Percentiles rank a stretch among this genome's conserved stretches.
phyloP scores from a whole-genome alignment of 2,329 filamentous ascomycete species.

The Zasmidium angulare region DNA sequence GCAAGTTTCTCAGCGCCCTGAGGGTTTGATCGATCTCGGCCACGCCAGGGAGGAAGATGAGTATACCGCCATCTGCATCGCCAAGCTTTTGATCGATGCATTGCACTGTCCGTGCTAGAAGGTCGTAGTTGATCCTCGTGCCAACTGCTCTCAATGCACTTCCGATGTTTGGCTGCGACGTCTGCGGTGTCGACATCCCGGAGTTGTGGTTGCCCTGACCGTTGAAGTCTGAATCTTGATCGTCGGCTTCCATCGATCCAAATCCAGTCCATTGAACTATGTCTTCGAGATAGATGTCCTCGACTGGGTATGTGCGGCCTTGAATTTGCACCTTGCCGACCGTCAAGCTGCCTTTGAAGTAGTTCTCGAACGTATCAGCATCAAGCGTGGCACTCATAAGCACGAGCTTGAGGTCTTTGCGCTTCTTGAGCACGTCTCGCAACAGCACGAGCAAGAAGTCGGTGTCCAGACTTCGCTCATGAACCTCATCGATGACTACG shows the following conservation, averaged over 20 bases:
- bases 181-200: slow-evolving; percentile 12
- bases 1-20: slow-evolving; percentile 63
- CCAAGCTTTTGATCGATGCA: slow-evolving; percentile 77
- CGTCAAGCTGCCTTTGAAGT: slow-evolving; percentile 60
- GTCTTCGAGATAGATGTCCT: slow-evolving; percentile 88
- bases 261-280: slow-evolving; percentile 79
- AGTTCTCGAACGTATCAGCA: slow-evolving; percentile 77
- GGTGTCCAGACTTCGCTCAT: slow-evolving; percentile 91
- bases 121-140: slow-evolving; percentile 85
- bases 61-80: slow-evolving; percentile 75
- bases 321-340: slow-evolving; percentile 85
- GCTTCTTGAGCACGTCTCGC: slow-evolving; percentile 72
- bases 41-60: slow-evolving; percentile 93
- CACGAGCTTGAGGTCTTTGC: slow-evolving; percentile 81
- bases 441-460: slow-evolving; percentile 90
- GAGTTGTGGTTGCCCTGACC: slow-evolving; percentile 23
- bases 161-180: slow-evolving; percentile 33
- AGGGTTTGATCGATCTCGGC: slow-evolving; percentile 86
- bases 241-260: slow-evolving; percentile 43
- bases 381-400: slow-evolving; percentile 97
- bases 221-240: slow-evolving; percentile 40
- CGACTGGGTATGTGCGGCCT: slow-evolving; percentile 84
- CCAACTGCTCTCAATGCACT: slow-evolving; percentile 50
- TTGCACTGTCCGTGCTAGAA: slow-evolving; percentile 76
- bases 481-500: slow-evolving; percentile 93